Percentiles rank a stretch among this genome's conserved stretches.
These are phyloP conservation scores for Elaeis oleifera DNA, from an alignment of 202 grass and related monocot genomes.

Conservation along the genomic window DNA sequence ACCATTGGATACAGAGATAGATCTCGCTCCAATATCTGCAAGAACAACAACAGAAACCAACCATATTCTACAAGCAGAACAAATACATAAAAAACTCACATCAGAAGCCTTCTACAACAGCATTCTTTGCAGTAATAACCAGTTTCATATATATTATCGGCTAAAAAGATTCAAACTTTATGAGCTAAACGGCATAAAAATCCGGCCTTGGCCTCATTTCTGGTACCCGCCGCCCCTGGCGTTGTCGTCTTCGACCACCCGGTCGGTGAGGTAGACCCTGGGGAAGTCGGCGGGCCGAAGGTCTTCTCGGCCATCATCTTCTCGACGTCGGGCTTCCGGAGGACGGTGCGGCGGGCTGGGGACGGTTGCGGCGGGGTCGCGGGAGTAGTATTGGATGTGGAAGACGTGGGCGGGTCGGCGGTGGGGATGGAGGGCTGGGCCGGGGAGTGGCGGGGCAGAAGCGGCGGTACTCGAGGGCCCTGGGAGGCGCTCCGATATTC, in stretches of 20 bases:
- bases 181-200: too few species aligned
- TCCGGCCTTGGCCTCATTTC: conserved; percentile 31
- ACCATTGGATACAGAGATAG: too few species aligned
- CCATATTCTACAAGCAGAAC: too few species aligned
- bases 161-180: too few species aligned
- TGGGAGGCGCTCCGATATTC: conserved; percentile 75
- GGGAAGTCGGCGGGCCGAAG: conserved; percentile 69
- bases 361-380: conserved; percentile 63
- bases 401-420: conserved; percentile 71
- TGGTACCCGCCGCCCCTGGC: conserved; percentile 70
- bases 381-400: conserved; percentile 87
- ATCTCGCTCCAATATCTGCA: too few species aligned
- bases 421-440: conserved; percentile 46
- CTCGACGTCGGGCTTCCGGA: conserved; percentile 73
- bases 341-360: conserved; percentile 60
- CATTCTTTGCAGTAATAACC: too few species aligned
- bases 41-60: too few species aligned
- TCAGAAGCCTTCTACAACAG: too few species aligned
- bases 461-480: conserved; percentile 65
- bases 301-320: conserved; percentile 83
- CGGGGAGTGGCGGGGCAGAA: conserved; percentile 60
- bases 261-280: conserved; percentile 42
- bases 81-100: too few species aligned
- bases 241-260: conserved; percentile 62
- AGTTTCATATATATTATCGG: too few species aligned